Conservation (phyloP, 2,329 filamentous ascomycete genomes). For the Sphaerostilbella broomeana region DNA sequence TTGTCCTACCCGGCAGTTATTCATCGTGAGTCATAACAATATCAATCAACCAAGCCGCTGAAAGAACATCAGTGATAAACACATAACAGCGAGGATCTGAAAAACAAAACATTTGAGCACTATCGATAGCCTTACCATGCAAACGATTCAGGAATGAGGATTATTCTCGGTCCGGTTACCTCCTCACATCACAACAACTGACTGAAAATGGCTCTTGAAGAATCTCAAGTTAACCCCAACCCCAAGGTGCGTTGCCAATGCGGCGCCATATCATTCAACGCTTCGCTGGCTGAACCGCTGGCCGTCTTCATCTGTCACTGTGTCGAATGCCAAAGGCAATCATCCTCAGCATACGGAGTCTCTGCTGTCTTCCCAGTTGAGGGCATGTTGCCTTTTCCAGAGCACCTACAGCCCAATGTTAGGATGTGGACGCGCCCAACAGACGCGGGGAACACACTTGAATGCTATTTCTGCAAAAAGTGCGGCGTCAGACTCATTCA, state of each 20-base stretch:
- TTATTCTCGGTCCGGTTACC: no score
- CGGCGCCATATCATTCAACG: constrained; percentile 30
- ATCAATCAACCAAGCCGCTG: no score
- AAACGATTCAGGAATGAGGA: no score
- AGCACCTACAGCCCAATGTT: constrained; percentile 27
- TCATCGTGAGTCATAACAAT: no score
- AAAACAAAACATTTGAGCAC: no score
- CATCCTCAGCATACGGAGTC: constrained; percentile 39
- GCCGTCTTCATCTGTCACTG: constrained; percentile 41
- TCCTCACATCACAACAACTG: no score
- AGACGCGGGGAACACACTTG: constrained; percentile 34
- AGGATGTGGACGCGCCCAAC: constrained; percentile 33
- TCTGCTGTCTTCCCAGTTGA: constrained; percentile 37
- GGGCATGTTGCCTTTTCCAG: constrained; percentile 34
- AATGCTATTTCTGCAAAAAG: constrained; percentile 36
- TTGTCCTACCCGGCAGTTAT: no score
- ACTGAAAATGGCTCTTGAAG: no score
- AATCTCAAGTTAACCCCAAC: constrained; percentile 12
- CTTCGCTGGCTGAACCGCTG: constrained; percentile 28
- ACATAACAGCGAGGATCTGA: no score
- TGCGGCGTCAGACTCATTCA: constrained; percentile 45
- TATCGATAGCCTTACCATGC: no score
- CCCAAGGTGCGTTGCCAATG: constrained; percentile 33
- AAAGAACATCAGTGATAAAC: no score
- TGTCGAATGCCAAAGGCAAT: constrained; percentile 39